Base-by-base conservation (phyloP, 805 yeast species). In the Sungouiozyma intestinalis region DNA sequence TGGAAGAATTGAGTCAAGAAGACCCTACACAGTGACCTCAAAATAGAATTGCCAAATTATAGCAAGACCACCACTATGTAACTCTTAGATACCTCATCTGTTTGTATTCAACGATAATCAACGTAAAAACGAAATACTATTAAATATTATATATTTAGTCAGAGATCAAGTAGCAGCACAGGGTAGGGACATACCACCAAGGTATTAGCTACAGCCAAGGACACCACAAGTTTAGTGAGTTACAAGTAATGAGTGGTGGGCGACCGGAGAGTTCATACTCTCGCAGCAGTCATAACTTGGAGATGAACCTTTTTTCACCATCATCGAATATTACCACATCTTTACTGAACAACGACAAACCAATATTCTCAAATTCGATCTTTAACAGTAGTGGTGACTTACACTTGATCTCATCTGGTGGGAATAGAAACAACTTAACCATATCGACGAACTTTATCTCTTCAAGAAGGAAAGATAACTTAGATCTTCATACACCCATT, bases 391-490 rank as follows among this genome's bases (percentile, higher is more conserved):
- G 38, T n/a, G 45, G 40, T 31, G 16, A 38, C 3, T 39, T 35
- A 7, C 36, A 43, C 21, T 40, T 34, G 20, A 40, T 41, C 13
- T 40, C 19, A 3, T 19, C 45, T 8, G 50, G 48, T 36, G 51
- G 44, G 36, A 47, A 47, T 16, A 48, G 56, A 33, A 60, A 54
- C 18, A 57, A 52, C 24, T 42, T 60, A 19, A 55, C 60, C 2
- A 42, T 60, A 21, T 61, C 66, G 2, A 62, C 66, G 3, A 57
- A 65, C 4, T 62, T 62, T 42, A 47, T 57, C 1, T 53, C 65
- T 1, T 52, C 63, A 3, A 54, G 60, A 40, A 49, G 50, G 39
- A 36, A 48, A 32, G 58, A 57, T 18, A 48, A 46, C 37, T 47
- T 45, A 9, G 48, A 53, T 7, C 29, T 11, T 24, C 45, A 52